Evolutionary conservation across 2,329 filamentous ascomycete species (phyloP).

Genomic region (Chalara sp.): DNA sequence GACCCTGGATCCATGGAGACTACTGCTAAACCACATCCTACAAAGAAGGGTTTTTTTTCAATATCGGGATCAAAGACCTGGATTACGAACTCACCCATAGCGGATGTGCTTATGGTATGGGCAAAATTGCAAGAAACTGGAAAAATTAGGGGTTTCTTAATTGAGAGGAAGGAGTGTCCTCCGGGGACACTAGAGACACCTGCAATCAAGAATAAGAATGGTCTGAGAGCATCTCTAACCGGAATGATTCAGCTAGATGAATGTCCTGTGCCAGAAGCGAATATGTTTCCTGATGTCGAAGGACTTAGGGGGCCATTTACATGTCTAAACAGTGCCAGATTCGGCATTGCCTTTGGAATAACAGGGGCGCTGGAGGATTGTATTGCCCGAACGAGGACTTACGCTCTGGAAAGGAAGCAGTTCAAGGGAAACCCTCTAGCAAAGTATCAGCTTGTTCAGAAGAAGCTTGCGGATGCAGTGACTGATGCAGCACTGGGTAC

Average conservation of each 20-base stretch:
- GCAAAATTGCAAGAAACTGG: slow-evolving; percentile 86
- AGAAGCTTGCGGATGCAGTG: slow-evolving; percentile 88
- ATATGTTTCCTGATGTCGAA: slow-evolving; percentile 90
- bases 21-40: slow-evolving; percentile 74
- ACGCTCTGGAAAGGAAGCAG: slow-evolving; percentile 88
- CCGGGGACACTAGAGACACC: slow-evolving; percentile 88
- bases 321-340: slow-evolving; percentile 88
- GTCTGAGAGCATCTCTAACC: slow-evolving; percentile 85
- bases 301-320: slow-evolving; percentile 85
- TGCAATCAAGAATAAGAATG: slow-evolving; percentile 90
- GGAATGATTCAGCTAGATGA: slow-evolving; percentile 97
- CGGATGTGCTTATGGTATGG: slow-evolving; percentile 83
- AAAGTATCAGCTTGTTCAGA: slow-evolving; percentile 94
- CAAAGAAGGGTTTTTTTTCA: slow-evolving; percentile 73
- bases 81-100: slow-evolving; percentile 92
- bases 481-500: slow-evolving; percentile 90
- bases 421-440: slow-evolving; percentile 95
- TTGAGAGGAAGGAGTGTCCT: slow-evolving; percentile 80
- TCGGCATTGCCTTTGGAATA: slow-evolving; percentile 88
- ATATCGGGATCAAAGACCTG: slow-evolving; percentile 84
- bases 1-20: slow-evolving; percentile 91
- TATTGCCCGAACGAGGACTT: slow-evolving; percentile 70
- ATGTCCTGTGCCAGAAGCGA: slow-evolving; percentile 78
- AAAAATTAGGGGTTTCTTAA: slow-evolving; percentile 88
- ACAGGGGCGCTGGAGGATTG: slow-evolving; percentile 95